These are phyloP conservation scores for Sugiyamaella xylanicola DNA, from an alignment of 1,139 yeast species.

Conservation along the genomic window DNA sequence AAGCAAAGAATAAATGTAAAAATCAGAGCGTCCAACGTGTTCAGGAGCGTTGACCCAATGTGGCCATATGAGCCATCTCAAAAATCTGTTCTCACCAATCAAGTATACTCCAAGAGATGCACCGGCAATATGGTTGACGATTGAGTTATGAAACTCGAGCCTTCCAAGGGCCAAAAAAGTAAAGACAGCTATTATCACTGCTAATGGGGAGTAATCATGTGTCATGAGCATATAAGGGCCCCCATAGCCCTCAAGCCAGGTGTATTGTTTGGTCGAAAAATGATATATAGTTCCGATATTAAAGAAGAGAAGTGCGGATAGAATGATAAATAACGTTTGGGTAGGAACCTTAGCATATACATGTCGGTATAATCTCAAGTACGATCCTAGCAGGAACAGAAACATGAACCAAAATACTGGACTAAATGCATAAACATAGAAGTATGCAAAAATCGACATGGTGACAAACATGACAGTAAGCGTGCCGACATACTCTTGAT, in stretches of 20 bases:
- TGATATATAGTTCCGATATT: slow-evolving; percentile 13
- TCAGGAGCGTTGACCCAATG: slow-evolving; percentile 10
- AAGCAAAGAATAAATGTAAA: slow-evolving; percentile 3
- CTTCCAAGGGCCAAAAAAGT: slow-evolving; percentile 6
- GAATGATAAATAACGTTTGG: not conserved
- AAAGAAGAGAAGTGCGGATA: slow-evolving; percentile 5
- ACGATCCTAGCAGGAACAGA: slow-evolving; percentile 15
- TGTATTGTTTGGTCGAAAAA: slow-evolving; percentile 1
- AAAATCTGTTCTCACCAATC: slow-evolving; percentile 11
- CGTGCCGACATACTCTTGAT: slow-evolving; percentile 12
- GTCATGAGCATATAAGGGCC: slow-evolving; percentile 13
- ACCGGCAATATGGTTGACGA: slow-evolving; percentile 9
- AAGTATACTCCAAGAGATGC: slow-evolving; percentile 17
- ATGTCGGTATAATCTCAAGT: slow-evolving; percentile 3
- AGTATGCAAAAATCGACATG: slow-evolving; percentile 8
- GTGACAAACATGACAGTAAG: slow-evolving; percentile 8
- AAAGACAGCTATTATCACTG: slow-evolving; percentile 5
- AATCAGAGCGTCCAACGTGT: not conserved
- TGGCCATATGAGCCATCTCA: slow-evolving; percentile 7
- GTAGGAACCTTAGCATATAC: slow-evolving; percentile 3
- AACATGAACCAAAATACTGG: slow-evolving; percentile 16
- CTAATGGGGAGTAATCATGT: slow-evolving; percentile 15
- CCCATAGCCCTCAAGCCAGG: slow-evolving; percentile 13
- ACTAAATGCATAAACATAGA: slow-evolving; percentile 13
- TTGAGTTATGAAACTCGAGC: slow-evolving; percentile 6